Evolutionary conservation across 169 alveolate genomes (phyloP).

Genomic region (Perkinsus chesapeaki): DNA sequence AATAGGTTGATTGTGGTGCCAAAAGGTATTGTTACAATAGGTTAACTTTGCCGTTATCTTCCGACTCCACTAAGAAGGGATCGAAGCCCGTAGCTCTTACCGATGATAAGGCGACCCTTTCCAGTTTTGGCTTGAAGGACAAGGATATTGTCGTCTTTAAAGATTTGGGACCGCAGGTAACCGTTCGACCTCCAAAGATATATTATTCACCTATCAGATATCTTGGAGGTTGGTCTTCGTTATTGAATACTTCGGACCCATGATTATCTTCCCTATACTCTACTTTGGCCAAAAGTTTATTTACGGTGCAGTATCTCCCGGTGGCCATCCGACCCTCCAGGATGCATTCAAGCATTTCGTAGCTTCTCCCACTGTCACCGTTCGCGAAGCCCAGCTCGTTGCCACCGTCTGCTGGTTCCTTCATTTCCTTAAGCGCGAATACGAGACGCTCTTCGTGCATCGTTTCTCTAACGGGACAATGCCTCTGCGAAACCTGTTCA

Average conservation of each 20-base stretch:
- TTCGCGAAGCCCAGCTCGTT: neutral
- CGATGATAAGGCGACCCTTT: slow-evolving; percentile 22
- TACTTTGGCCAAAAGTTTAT: slow-evolving; percentile 66
- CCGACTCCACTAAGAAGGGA: neutral
- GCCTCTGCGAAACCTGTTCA: slow-evolving; percentile 87
- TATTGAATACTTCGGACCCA: slow-evolving; percentile 95
- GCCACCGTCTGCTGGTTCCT: slow-evolving; percentile 33
- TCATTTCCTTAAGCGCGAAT: slow-evolving; percentile 92
- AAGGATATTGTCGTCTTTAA: neutral
- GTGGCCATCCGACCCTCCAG: neutral
- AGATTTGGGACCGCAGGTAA: slow-evolving; percentile 10
- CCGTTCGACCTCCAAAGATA: neutral
- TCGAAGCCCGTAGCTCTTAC: neutral
- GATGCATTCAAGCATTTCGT: neutral
- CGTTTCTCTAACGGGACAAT: slow-evolving; percentile 91
- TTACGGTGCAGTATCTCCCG: slow-evolving; percentile 47
- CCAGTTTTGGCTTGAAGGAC: slow-evolving; percentile 14
- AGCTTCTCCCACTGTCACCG: neutral
- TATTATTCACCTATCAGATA: slow-evolving; percentile 55
- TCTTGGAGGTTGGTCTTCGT: slow-evolving; percentile 92
- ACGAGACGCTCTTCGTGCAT: slow-evolving; percentile 94
- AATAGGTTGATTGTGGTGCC: neutral
- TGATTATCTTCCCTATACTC: slow-evolving; percentile 80
- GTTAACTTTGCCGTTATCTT: neutral
- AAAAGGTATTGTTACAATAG: neutral